Evolutionary conservation across 306 rosid species (phyloP), one percentile per base, ranked within the genome.

Genomic region (Cicer bijugum): DNA sequence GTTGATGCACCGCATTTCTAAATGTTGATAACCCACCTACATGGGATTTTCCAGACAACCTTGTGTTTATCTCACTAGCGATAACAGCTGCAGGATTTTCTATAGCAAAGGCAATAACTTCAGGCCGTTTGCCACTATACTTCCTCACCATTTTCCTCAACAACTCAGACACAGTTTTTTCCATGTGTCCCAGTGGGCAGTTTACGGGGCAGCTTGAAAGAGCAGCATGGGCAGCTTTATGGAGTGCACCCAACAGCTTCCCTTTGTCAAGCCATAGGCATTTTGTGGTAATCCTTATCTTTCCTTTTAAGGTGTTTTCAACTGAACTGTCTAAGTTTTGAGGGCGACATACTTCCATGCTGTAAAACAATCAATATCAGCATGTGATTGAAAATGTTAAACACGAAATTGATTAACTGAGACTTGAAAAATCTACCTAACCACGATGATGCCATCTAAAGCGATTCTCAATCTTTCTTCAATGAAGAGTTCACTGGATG

Each of bases 221-320:
- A 42, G 98, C 85, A 69, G 98, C 92, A 81, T 88, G 97, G 23
- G 97, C 97, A 50, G 95, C 98, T 83, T 91, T 87, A 78, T 94
- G 82, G n/a, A 94, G 96, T 40, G 96, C 92, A 80, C 91, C 98
- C 76, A 91, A 65, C 75, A 94, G 89, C 89, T 94, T 94, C 68
- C 98, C 98, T 74, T 94, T 88, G 85, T 94, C 97, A 62, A 94
- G 95, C 98, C 98, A 94, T 60, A 94, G 80, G 81, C 98, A 94
- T 80, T 97, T 84, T 57, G 98, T 94, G 28, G 96, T 89, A 78
- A 94, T 94, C 84, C 86, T 86, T 75, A 94, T 79, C 86, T 94
- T 94, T 55, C 96, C 98, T 76, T 81, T 89, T 44, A 94, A 82
- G 83, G 89, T 84, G 84, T 74, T 88, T 74, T 82, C 95, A 48